Percentiles rank a stretch among this genome's conserved stretches.
phyloP scores from a whole-genome alignment of 2,329 filamentous ascomycete genomes.

The Myriosclerotinia duriaeana region DNA sequence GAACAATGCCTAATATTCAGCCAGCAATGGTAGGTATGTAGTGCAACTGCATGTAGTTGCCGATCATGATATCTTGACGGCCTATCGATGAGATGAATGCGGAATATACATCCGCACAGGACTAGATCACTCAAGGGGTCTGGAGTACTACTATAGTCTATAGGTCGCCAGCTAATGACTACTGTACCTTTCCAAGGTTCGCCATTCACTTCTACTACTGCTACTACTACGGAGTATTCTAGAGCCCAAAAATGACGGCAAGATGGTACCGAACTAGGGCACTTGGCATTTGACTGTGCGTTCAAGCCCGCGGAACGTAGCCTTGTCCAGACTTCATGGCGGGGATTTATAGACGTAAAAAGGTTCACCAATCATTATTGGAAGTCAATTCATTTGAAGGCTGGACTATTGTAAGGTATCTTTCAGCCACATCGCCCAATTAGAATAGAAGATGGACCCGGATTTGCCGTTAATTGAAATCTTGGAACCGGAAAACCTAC shows the following conservation, averaged over 20 bases:
- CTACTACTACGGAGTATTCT: not conserved
- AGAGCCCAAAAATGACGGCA: conserved; percentile 9
- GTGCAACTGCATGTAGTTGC: conserved; percentile 29
- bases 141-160: not conserved
- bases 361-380: conserved; percentile 13
- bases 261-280: not conserved
- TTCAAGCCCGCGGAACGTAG: not conserved
- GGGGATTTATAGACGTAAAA: no score
- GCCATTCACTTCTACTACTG: not conserved
- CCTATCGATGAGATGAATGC: conserved; percentile 6
- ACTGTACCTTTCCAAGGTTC: not conserved
- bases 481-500: not conserved
- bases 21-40: conserved; percentile 24
- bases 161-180: not conserved
- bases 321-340: not conserved
- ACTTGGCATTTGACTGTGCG: conserved; percentile 1
- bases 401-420: conserved; percentile 26
- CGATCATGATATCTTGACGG: conserved; percentile 27
- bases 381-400: conserved; percentile 23
- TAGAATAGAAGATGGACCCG: conserved; percentile 3
- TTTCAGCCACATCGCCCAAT: conserved; percentile 20
- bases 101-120: not conserved
- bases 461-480: not conserved
- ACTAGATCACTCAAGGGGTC: not conserved
- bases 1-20: not conserved